These are phyloP conservation scores for Hysterangium stoloniferum DNA, from an alignment of 768 basidiomycete species.

Conservation along the genomic window DNA sequence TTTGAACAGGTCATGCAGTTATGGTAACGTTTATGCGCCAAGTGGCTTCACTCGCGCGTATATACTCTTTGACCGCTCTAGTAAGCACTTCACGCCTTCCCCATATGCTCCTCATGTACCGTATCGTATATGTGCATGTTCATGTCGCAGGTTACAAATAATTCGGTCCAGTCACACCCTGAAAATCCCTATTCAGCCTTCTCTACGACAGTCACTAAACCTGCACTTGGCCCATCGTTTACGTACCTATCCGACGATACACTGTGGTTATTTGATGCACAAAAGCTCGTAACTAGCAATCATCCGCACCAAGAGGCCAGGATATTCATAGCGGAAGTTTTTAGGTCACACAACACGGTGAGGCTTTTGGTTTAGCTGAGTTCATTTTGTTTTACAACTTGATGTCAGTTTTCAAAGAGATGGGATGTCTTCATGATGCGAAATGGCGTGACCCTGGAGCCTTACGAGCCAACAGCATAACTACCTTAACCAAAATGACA, in stretches of 20 bases:
- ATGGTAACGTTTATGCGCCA: constrained; percentile 69
- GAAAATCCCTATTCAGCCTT: constrained; percentile 29
- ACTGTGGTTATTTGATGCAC: constrained; percentile 49
- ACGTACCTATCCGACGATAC: constrained; percentile 64
- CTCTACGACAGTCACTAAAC: constrained; percentile 41
- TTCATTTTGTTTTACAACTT: not conserved
- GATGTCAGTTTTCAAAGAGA: constrained; percentile 28
- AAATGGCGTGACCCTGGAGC: constrained; percentile 18
- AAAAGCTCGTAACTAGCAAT: constrained; percentile 9
- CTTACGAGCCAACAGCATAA: no score
- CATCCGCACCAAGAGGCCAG: constrained; percentile 15
- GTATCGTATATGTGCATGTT: constrained; percentile 2
- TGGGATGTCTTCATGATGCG: constrained; percentile 35
- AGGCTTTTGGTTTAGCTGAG: constrained; percentile 3
- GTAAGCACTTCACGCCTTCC: constrained; percentile 30
- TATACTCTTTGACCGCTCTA: constrained; percentile 39
- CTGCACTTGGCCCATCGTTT: constrained; percentile 71
- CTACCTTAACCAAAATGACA: no score
- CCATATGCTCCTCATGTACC: not conserved
- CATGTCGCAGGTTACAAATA: constrained; percentile 50
- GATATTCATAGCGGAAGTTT: constrained; percentile 32
- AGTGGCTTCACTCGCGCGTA: constrained; percentile 43
- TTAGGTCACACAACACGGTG: constrained; percentile 38
- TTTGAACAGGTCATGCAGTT: constrained; percentile 46
- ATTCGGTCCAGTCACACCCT: constrained; percentile 32